Percentiles rank a stretch among this genome's conserved stretches.
These are phyloP conservation scores for Puccinia triticina DNA, from an alignment of 1,284 basidiomycete species.

Conservation along the genomic window DNA sequence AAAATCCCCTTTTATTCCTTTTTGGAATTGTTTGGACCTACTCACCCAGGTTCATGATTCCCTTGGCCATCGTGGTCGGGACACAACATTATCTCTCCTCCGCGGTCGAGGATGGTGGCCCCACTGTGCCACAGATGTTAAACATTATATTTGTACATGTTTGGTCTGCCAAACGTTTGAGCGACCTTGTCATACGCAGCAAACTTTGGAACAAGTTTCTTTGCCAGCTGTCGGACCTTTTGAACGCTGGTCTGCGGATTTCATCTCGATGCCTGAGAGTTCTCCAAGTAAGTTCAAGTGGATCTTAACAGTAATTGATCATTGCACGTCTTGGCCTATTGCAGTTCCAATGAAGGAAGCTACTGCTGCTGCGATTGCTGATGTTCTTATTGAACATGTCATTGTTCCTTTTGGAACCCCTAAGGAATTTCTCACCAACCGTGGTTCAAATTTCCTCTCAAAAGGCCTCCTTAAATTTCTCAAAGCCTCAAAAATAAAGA, in stretches of 20 bases:
- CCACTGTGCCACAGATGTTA: background rate
- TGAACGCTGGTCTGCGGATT: no score
- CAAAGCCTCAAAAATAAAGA: no score
- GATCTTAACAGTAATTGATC: no score
- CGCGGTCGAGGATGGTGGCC: conserved; percentile 11
- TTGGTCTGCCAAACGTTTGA: background rate
- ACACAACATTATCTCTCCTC: background rate
- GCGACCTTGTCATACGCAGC: background rate
- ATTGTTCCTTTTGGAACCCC: no score
- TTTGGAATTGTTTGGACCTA: background rate
- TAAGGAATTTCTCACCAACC: no score
- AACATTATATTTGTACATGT: background rate
- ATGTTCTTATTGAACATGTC: background rate
- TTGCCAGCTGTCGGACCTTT: no score
- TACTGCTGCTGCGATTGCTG: background rate
- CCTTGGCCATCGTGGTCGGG: background rate
- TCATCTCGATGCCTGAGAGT: no score
- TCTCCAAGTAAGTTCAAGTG: no score
- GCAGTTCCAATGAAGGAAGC: conserved; percentile 17
- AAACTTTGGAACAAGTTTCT: background rate
- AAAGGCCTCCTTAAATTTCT: no score
- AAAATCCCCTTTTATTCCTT: background rate
- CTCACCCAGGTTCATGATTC: background rate
- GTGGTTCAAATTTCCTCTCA: no score
- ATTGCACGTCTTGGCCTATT: conserved; percentile 16